These are phyloP conservation scores for Citrullus colocynthis DNA, from an alignment of 306 rosid genomes.

Conservation along the genomic window DNA sequence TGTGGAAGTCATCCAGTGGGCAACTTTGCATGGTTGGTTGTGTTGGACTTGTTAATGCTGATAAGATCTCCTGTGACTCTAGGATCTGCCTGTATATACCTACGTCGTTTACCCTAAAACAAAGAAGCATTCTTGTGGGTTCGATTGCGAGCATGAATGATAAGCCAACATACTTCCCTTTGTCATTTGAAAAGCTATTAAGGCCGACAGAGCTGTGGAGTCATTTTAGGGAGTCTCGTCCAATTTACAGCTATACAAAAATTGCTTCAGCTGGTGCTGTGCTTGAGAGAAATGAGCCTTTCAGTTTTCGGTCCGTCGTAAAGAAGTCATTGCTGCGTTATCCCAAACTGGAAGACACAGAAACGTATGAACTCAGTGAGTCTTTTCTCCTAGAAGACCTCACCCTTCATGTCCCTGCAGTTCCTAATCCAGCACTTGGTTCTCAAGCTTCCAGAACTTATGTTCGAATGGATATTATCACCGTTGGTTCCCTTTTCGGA, in stretches of 20 bases:
- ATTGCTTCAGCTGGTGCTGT: constrained; percentile 36
- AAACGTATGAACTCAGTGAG: constrained; percentile 41
- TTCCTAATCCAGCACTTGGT: constrained; percentile 31
- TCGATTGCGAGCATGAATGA: constrained; percentile 43
- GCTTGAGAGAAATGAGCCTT: constrained; percentile 48
- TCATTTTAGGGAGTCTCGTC: constrained; percentile 44
- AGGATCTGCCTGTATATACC: constrained; percentile 75
- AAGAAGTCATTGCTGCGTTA: constrained; percentile 66
- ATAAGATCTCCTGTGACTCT: constrained; percentile 40
- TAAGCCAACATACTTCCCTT: constrained; percentile 41
- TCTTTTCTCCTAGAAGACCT: constrained; percentile 81
- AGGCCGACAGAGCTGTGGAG: constrained; percentile 64
- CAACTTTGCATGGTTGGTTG: constrained; percentile 98
- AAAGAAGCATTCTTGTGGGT: constrained; percentile 60
- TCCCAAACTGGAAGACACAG: constrained; percentile 74
- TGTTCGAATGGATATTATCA: constrained; percentile 61
- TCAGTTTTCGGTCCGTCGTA: constrained; percentile 46
- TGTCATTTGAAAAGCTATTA: constrained; percentile 60
- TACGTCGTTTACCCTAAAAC: constrained; percentile 51
- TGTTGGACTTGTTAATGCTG: constrained; percentile 38
- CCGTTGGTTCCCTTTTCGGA: constrained; percentile 63
- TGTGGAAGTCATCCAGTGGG: constrained; percentile 84
- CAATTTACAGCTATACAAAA: constrained; percentile 56
- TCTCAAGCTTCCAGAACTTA: constrained; percentile 24
- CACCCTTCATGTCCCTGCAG: constrained; percentile 41